phyloP scores from a whole-genome alignment of 2,329 filamentous ascomycete species.

The Sporothrix dimorphospora region DNA sequence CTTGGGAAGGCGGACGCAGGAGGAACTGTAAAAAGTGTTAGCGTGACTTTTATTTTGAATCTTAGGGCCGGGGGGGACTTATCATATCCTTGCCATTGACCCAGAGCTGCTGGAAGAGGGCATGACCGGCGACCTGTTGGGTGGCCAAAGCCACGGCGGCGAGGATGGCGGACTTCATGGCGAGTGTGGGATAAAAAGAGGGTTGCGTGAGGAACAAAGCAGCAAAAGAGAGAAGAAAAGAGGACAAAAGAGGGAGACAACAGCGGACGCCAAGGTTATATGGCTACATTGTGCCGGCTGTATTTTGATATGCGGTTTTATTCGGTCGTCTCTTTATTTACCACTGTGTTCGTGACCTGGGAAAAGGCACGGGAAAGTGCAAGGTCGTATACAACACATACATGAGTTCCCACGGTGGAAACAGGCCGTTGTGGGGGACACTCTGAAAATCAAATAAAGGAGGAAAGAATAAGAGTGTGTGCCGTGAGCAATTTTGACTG shows the following conservation, averaged over 20 bases:
- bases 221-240: not conserved
- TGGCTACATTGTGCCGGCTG: not conserved
- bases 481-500: no score
- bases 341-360: not conserved
- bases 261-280: slow-evolving; percentile 9
- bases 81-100: slow-evolving; percentile 48
- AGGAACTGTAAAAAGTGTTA: slow-evolving; percentile 25
- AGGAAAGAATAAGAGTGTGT: not conserved
- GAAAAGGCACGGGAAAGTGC: not conserved
- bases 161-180: slow-evolving; percentile 18
- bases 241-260: not conserved
- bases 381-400: not conserved
- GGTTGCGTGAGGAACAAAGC: not conserved
- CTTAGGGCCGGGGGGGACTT: slow-evolving; percentile 35
- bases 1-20: slow-evolving; percentile 53
- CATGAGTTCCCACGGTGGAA: not conserved
- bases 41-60: not conserved
- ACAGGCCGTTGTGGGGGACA: not conserved
- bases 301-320: not conserved
- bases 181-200: not conserved
- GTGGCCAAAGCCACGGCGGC: slow-evolving; percentile 37
- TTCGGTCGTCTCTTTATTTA: not conserved
- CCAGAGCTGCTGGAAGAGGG: slow-evolving; percentile 57
- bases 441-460: not conserved
- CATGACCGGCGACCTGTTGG: slow-evolving; percentile 49